Evolutionary conservation across 2,329 filamentous ascomycete genomes (phyloP).

Genomic region (Cladosporium sp.): DNA sequence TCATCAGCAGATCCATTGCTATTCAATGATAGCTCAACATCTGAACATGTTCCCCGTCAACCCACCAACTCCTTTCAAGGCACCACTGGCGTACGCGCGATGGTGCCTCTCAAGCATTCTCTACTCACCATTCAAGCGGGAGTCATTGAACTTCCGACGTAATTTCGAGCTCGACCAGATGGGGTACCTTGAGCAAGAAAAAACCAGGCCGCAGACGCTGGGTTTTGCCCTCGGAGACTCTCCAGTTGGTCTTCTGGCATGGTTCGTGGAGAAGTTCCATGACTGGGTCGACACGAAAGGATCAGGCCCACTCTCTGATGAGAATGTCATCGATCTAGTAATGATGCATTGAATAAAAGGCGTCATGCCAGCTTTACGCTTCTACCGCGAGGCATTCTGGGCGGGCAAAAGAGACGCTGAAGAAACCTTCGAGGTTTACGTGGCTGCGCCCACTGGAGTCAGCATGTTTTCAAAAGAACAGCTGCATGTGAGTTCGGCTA

Average conservation of each 20-base stretch:
- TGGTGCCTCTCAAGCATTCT: constrained; percentile 51
- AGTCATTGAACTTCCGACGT: constrained; percentile 51
- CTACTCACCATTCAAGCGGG: constrained; percentile 49
- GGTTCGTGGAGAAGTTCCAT: constrained; percentile 77
- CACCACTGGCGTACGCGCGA: constrained; percentile 56
- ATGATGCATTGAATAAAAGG: too few relatives aligned
- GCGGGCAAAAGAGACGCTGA: too few relatives aligned
- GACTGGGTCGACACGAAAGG: constrained; percentile 77
- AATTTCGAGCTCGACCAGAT: constrained; percentile 55
- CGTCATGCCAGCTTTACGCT: too few relatives aligned
- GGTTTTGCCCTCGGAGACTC: constrained; percentile 65
- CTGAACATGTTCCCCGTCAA: constrained; percentile 54
- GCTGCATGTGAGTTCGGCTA: too few relatives aligned
- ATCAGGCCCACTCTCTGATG: too few relatives aligned
- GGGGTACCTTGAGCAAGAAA: constrained; percentile 57
- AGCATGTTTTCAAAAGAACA: too few relatives aligned
- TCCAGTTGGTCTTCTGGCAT: constrained; percentile 65
- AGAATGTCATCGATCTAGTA: too few relatives aligned
- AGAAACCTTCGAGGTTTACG: too few relatives aligned
- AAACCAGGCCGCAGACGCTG: constrained; percentile 67
- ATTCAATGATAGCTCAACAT: constrained; percentile 57
- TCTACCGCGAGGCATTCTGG: too few relatives aligned
- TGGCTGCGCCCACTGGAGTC: too few relatives aligned
- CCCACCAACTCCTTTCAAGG: constrained; percentile 49
- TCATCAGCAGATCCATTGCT: constrained; percentile 59